Evolutionary conservation across 306 rosid species (phyloP).

Genomic region (Chamaecrista fasciculata): DNA sequence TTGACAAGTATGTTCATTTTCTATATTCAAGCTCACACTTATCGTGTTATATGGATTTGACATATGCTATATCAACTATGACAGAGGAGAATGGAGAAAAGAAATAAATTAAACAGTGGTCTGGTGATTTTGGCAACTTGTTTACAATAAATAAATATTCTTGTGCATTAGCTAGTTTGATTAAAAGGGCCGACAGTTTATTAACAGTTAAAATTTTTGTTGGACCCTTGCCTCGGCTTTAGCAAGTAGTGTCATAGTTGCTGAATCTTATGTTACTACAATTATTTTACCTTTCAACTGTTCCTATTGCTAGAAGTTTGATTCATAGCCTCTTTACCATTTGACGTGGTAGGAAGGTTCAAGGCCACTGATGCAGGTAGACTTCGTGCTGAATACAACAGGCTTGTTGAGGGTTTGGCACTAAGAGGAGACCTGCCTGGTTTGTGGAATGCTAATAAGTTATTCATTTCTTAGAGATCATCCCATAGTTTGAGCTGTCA

Average conservation of each 20-base stretch:
- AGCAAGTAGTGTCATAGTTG: slow-evolving; percentile 8
- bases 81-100: neutral
- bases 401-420: slow-evolving; percentile 95
- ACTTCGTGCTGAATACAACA: slow-evolving; percentile 84
- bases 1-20: slow-evolving; percentile 66
- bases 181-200: slow-evolving; percentile 4
- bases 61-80: neutral
- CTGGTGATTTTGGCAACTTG: slow-evolving; percentile 4
- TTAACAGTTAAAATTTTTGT: neutral
- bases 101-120: neutral
- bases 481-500: neutral
- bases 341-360: slow-evolving; percentile 95
- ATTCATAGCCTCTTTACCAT: slow-evolving; percentile 43
- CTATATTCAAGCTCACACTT: slow-evolving; percentile 10
- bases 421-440: slow-evolving; percentile 82
- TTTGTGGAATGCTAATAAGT: slow-evolving; percentile 30
- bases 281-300: slow-evolving; percentile 1
- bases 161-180: slow-evolving; percentile 5
- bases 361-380: slow-evolving; percentile 97
- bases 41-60: neutral
- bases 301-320: slow-evolving; percentile 32
- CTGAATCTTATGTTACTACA: neutral
- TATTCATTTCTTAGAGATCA: slow-evolving; percentile 9
- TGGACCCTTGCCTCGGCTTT: slow-evolving; percentile 5
- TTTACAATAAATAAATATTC: neutral